Evolutionary conservation across 352 stramenopile genomes (phyloP).

Genomic region (Phytophthora pini): DNA sequence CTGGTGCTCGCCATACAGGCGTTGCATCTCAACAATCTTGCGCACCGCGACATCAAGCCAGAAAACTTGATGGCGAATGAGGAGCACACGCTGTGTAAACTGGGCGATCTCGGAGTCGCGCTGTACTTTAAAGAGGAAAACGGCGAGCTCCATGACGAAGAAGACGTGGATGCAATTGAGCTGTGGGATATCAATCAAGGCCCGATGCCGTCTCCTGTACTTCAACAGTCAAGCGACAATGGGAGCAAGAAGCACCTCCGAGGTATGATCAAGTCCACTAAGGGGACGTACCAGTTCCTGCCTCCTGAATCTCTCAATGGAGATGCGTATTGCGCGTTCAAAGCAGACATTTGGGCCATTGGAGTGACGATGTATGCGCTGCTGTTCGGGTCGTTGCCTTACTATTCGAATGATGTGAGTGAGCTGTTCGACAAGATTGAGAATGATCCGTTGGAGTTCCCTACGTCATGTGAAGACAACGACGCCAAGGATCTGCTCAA

Average conservation of each 20-base stretch:
- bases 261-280: conserved; percentile 70
- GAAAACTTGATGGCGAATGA: conserved; percentile 82
- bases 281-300: conserved; percentile 83
- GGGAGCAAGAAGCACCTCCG: conserved; percentile 18
- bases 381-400: conserved; percentile 88
- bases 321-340: conserved; percentile 78
- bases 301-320: conserved; percentile 70
- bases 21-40: conserved; percentile 75
- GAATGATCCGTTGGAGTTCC: conserved; percentile 57
- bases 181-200: conserved; percentile 49
- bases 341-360: conserved; percentile 92
- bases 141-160: conserved; percentile 56
- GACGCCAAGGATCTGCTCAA: conserved; percentile 76
- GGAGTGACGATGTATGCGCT: conserved; percentile 93
- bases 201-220: conserved; percentile 1
- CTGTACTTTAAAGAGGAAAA: conserved; percentile 76
- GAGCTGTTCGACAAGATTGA: conserved; percentile 93
- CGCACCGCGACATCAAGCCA: conserved; percentile 89
- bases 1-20: conserved; percentile 75
- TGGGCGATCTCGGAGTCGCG: conserved; percentile 84
- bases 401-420: conserved; percentile 86
- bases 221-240: background rate
- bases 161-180: conserved; percentile 54
- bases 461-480: conserved; percentile 46
- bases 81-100: conserved; percentile 65